Evolutionary conservation across 306 rosid genomes (phyloP), one percentile per base, ranked within the genome.

Genomic region (Prunus padus): DNA sequence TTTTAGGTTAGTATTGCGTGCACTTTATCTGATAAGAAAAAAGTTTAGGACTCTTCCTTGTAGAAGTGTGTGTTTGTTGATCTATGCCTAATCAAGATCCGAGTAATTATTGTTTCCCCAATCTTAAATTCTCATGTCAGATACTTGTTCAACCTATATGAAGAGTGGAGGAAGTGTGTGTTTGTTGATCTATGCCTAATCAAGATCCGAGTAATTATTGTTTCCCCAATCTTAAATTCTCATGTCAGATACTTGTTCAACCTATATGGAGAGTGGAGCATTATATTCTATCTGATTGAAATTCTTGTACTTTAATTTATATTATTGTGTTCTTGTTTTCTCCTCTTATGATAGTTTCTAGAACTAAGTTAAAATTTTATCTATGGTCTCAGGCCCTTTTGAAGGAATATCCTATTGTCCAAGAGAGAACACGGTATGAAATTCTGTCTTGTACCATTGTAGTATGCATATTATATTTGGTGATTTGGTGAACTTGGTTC

Each of bases 361-460:
- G 9, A 64, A 70, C 85, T 75, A 37, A 70, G 3, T 16, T 14
- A 63, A 61, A 40, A 37, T 19, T 49, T 59, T 79, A 44, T n/a
- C 57, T 55, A 64, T 63, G 65, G 80, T 87, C 69, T 85, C 92
- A 92, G 97, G 89, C 52, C 91, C 92, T 73, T 92, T 85, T 72
- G 92, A 92, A 88, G 97, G 89, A 62, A 87, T 91, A 52, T 92
- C 96, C 45, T 92, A 80, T 82, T 90, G 73, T 82, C 96, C 98
- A 1, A 86, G 84, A 79, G 96, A 88, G 77, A 62, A 66, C 75
- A 77, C 56, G 89, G 97, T 95, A 89, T 77, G 90, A 65, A 56
- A 83, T 33, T 60, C 71, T 72, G 13, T 28, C 22, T 65, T 72
- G 31, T 76, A 66, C 65, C 8, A 69, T 60, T 65, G 65, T 69